phyloP scores from a whole-genome alignment of 2,329 filamentous ascomycete genomes.

The Teratosphaeria viscida region DNA sequence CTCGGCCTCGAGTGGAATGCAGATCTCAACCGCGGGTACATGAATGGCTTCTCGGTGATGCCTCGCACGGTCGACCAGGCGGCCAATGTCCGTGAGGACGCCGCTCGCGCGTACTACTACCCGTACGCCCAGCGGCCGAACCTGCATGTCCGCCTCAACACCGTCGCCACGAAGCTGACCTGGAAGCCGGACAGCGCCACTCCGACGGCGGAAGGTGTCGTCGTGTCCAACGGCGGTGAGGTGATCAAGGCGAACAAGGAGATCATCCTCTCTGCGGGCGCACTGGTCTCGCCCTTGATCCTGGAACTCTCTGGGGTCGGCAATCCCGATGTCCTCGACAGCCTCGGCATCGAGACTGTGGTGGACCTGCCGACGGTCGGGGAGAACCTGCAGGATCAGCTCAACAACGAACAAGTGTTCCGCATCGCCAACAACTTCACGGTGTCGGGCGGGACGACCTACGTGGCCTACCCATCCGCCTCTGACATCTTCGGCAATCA shows the following conservation, averaged over 20 bases:
- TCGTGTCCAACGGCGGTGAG: not conserved
- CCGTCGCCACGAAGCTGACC: not conserved
- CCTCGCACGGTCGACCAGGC: not conserved
- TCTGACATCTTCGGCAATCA: not conserved
- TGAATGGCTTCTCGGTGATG: not conserved
- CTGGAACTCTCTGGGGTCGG: slow-evolving; percentile 54
- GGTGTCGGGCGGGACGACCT: not conserved
- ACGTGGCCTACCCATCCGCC: not conserved
- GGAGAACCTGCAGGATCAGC: not conserved
- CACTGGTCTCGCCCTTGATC: slow-evolving; percentile 41
- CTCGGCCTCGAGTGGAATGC: slow-evolving; percentile 30
- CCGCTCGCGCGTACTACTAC: not conserved
- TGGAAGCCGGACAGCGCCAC: not conserved
- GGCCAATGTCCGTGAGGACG: not conserved
- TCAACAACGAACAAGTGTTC: not conserved
- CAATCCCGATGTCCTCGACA: slow-evolving; percentile 35
- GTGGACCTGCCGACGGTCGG: slow-evolving; percentile 1
- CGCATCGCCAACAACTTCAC: not conserved
- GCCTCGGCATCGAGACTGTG: slow-evolving; percentile 37
- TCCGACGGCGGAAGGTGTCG: not conserved
- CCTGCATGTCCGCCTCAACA: not conserved
- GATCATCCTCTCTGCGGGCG: slow-evolving; percentile 8
- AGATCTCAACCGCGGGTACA: not conserved
- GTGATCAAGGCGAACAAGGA: slow-evolving; percentile 1
- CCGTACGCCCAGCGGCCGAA: not conserved